Percentiles rank a stretch among this genome's conserved stretches.
Conservation (phyloP, 768 basidiomycete genomes). For the Mycena vulgaris region DNA sequence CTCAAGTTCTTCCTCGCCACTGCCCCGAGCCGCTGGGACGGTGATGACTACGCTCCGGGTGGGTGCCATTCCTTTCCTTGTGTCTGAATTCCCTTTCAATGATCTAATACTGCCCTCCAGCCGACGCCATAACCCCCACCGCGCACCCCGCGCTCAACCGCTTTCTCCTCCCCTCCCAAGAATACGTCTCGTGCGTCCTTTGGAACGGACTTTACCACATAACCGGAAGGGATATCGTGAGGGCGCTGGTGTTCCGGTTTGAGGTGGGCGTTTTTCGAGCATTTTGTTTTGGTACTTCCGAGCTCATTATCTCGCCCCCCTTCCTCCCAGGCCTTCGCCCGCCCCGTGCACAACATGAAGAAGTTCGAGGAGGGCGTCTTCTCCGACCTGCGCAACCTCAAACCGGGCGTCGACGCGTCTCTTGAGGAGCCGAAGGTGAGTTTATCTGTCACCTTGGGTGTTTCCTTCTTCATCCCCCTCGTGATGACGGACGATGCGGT, state of each 20-base stretch:
- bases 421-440: conserved; percentile 95
- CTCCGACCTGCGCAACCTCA: conserved; percentile 92
- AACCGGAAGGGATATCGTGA: conserved; percentile 97
- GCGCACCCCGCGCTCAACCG: conserved; percentile 85
- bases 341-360: conserved; percentile 94
- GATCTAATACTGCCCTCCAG: background rate
- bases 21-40: conserved; percentile 83
- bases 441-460: conserved; percentile 32
- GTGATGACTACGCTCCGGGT: conserved; percentile 27
- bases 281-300: background rate
- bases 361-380: conserved; percentile 99
- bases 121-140: conserved; percentile 34
- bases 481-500: no score
- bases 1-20: conserved; percentile 94
- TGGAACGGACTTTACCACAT: conserved; percentile 96
- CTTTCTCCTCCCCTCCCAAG: conserved; percentile 89
- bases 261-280: conserved; percentile 65
- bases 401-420: conserved; percentile 93
- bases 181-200: conserved; percentile 91
- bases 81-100: background rate
- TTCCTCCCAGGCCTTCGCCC: conserved; percentile 76
- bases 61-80: background rate
- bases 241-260: conserved; percentile 93
- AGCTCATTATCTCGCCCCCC: background rate
- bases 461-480: no score